A percentile compares a stretch with the other conserved stretches of the same genome.
Evolutionary conservation across 257 asterid genomes (phyloP).

Genomic region (Fraxinus excelsior): DNA sequence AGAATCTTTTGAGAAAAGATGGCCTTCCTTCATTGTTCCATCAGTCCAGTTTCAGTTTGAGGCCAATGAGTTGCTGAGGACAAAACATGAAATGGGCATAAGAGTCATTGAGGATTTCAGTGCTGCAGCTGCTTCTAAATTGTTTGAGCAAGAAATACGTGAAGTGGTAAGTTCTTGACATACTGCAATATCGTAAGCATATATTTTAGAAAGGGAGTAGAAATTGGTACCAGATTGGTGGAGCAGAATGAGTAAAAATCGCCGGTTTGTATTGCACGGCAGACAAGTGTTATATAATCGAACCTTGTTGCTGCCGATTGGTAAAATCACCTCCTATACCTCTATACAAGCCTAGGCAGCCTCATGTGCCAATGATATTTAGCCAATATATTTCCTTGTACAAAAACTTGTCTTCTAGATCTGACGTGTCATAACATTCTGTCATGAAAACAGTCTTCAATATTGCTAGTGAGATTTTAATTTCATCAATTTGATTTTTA

Average conservation of each 20-base stretch:
- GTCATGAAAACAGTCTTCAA: not conserved
- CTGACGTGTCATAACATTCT: not conserved
- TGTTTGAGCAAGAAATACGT: slow-evolving; percentile 94
- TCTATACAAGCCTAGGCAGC: not conserved
- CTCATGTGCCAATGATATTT: not conserved
- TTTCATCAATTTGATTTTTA: not conserved
- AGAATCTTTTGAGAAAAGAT: slow-evolving; percentile 72
- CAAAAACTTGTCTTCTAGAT: not conserved
- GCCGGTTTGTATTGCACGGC: not conserved
- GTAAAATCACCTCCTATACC: not conserved
- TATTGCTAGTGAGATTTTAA: not conserved
- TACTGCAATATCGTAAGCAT: slow-evolving; percentile 13
- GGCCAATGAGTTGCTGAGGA: slow-evolving; percentile 52
- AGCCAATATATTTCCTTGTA: not conserved
- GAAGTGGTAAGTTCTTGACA: slow-evolving; percentile 64
- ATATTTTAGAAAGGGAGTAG: slow-evolving; percentile 14
- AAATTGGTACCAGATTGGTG: slow-evolving; percentile 4
- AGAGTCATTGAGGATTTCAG: slow-evolving; percentile 70
- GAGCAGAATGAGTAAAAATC: slow-evolving; percentile 10
- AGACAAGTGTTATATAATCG: not conserved
- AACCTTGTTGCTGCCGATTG: not conserved
- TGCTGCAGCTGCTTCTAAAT: slow-evolving; percentile 83
- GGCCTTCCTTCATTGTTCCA: slow-evolving; percentile 57
- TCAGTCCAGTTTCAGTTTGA: slow-evolving; percentile 47
- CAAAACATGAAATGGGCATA: slow-evolving; percentile 52